Conservation (phyloP, 495 filamentous ascomycete species). For the Neurospora sp. region DNA sequence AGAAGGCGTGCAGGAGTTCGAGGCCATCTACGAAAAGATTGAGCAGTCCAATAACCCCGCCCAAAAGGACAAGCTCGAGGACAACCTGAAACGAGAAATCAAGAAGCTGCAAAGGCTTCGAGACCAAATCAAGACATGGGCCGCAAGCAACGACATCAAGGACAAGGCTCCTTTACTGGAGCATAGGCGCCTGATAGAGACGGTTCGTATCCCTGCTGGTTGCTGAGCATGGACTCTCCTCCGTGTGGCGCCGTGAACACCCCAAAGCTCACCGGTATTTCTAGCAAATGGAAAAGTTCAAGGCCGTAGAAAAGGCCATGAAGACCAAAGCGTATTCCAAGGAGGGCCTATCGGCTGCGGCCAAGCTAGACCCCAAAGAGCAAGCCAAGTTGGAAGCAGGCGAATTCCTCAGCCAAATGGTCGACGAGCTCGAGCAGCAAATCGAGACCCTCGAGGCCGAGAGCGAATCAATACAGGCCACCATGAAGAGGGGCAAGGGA, state of each 20-base stretch:
- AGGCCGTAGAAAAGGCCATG: constrained; percentile 99
- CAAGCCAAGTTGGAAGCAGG: constrained; percentile 79
- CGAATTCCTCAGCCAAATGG: constrained; percentile 75
- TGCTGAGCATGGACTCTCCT: background rate
- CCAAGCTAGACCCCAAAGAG: constrained; percentile 89
- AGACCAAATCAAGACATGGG: constrained; percentile 99
- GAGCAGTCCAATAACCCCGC: constrained; percentile 79
- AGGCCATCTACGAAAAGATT: constrained; percentile 92
- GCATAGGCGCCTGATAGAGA: constrained; percentile 90
- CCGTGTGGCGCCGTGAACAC: background rate
- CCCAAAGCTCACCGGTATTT: constrained; percentile 15
- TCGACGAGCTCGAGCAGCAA: constrained; percentile 88
- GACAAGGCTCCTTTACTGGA: constrained; percentile 93
- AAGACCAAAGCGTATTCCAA: constrained; percentile 99
- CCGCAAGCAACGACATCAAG: constrained; percentile 93
- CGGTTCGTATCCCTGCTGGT: constrained; percentile 43
- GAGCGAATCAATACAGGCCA: constrained; percentile 73
- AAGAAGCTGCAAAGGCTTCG: constrained; percentile 97
- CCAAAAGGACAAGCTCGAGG: constrained; percentile 96
- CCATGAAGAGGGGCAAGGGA: constrained; percentile 88
- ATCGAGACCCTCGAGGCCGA: constrained; percentile 90
- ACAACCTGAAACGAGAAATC: constrained; percentile 96
- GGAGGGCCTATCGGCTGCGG: constrained; percentile 81
- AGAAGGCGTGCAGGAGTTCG: constrained; percentile 87
- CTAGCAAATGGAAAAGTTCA: constrained; percentile 99